Conservation (phyloP, 495 filamentous ascomycete genomes). For the Thermothielavioides terrestris region DNA sequence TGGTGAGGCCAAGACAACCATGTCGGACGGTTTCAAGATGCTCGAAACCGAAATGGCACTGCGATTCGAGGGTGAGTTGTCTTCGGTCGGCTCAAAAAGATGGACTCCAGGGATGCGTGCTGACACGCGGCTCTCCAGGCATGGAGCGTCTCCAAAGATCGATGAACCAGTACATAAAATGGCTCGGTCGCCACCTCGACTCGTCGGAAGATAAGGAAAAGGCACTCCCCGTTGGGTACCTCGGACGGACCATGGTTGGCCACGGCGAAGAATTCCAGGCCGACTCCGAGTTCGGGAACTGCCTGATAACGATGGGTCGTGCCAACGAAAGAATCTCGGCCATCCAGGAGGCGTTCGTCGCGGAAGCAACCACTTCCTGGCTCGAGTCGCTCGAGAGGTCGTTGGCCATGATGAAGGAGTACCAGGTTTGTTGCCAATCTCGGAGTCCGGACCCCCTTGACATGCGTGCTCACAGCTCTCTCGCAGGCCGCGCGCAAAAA, state of each 20-base stretch:
- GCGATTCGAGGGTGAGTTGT: conserved; percentile 72
- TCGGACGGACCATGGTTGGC: conserved; percentile 79
- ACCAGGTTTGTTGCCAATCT: conserved; percentile 53
- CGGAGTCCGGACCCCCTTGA: background rate
- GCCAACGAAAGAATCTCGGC: conserved; percentile 83
- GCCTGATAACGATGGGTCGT: conserved; percentile 70
- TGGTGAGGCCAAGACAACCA: conserved; percentile 76
- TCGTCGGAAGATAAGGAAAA: conserved; percentile 75
- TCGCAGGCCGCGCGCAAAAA: conserved; percentile 77
- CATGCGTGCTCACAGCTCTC: background rate
- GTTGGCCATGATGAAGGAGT: conserved; percentile 93
- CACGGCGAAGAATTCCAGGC: conserved; percentile 92
- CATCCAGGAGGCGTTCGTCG: conserved; percentile 76
- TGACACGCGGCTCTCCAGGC: conserved; percentile 45
- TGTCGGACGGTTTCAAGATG: conserved; percentile 88
- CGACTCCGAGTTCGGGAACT: conserved; percentile 88
- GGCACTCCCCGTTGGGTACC: conserved; percentile 65
- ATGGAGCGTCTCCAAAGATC: conserved; percentile 88
- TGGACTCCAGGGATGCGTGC: background rate
- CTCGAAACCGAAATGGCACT: conserved; percentile 90
- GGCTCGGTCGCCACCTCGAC: conserved; percentile 77
- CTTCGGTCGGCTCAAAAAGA: background rate
- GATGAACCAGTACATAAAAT: conserved; percentile 84
- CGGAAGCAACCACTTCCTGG: conserved; percentile 78
- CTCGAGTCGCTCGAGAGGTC: conserved; percentile 85